phyloP scores from a whole-genome alignment of 164 flowering plant genomes.

The Piper betle region DNA sequence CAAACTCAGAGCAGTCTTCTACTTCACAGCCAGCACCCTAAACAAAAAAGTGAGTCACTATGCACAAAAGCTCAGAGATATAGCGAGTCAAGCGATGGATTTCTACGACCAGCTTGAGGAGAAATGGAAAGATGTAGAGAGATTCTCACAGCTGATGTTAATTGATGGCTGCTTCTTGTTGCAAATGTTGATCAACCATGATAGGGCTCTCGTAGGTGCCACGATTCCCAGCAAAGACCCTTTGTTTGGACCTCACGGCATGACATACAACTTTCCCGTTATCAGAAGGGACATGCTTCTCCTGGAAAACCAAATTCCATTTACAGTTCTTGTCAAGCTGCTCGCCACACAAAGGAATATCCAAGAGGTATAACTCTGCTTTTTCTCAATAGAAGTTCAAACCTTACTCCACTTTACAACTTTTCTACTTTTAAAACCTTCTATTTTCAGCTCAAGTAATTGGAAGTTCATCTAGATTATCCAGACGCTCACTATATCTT shows the following conservation, averaged over 20 bases:
- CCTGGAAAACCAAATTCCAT: slow-evolving; percentile 16
- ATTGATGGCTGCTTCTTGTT: slow-evolving; percentile 14
- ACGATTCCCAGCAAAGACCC: neutral
- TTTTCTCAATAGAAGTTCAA: neutral
- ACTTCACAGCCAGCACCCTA: neutral
- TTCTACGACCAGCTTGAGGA: neutral
- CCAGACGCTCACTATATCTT: neutral
- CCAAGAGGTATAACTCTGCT: neutral
- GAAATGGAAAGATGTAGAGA: neutral
- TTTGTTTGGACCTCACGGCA: slow-evolving; percentile 9
- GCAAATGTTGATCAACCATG: neutral
- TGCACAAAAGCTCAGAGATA: neutral
- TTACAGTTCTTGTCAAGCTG: slow-evolving; percentile 1
- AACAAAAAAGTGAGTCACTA: neutral
- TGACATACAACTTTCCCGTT: neutral
- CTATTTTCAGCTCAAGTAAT: too few relatives aligned
- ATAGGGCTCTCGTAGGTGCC: too few relatives aligned
- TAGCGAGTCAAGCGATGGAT: neutral
- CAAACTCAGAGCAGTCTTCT: slow-evolving; percentile 5
- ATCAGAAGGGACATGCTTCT: slow-evolving; percentile 9
- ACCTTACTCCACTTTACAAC: neutral
- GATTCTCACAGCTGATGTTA: slow-evolving; percentile 9
- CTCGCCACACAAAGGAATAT: neutral
- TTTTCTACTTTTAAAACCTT: neutral
- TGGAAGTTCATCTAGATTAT: too few relatives aligned